Evolutionary conservation across 495 filamentous ascomycete genomes (phyloP).

Genomic region (Aspergillus sclerotioniger): DNA sequence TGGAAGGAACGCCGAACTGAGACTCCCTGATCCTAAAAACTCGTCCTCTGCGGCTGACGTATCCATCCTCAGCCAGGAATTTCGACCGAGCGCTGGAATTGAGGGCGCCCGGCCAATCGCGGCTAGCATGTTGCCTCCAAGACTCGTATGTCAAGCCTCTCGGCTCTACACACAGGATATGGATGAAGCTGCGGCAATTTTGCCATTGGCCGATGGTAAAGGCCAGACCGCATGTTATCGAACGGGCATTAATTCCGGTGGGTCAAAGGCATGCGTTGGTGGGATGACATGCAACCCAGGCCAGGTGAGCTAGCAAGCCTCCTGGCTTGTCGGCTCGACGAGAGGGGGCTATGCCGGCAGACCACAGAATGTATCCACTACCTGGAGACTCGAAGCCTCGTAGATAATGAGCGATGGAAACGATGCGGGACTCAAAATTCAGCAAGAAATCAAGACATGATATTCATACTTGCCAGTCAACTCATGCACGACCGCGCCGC

Average conservation of each 20-base stretch:
- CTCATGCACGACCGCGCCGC: neutral
- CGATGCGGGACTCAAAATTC: neutral
- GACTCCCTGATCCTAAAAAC: too few species aligned
- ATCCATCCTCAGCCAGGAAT: neutral
- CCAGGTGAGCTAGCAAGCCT: slow-evolving; percentile 5
- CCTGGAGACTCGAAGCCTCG: neutral
- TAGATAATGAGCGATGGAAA: slow-evolving; percentile 2
- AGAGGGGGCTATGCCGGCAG: neutral
- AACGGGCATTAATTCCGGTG: neutral
- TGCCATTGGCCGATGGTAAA: slow-evolving; percentile 9
- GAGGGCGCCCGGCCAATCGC: neutral
- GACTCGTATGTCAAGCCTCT: slow-evolving; percentile 3
- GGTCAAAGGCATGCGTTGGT: slow-evolving; percentile 3
- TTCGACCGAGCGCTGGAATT: neutral
- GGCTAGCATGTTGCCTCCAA: slow-evolving; percentile 2
- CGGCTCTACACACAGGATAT: slow-evolving; percentile 2
- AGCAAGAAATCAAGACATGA: slow-evolving; percentile 6
- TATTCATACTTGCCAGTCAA: neutral
- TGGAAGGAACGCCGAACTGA: too few species aligned
- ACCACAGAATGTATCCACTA: neutral
- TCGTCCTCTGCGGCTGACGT: too few species aligned
- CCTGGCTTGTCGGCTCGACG: neutral
- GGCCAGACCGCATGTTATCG: neutral
- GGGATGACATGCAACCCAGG: slow-evolving; percentile 2
- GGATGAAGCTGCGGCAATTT: slow-evolving; percentile 12